phyloP scores from a whole-genome alignment of 768 basidiomycete species.

The Rossbeevera mucosa region DNA sequence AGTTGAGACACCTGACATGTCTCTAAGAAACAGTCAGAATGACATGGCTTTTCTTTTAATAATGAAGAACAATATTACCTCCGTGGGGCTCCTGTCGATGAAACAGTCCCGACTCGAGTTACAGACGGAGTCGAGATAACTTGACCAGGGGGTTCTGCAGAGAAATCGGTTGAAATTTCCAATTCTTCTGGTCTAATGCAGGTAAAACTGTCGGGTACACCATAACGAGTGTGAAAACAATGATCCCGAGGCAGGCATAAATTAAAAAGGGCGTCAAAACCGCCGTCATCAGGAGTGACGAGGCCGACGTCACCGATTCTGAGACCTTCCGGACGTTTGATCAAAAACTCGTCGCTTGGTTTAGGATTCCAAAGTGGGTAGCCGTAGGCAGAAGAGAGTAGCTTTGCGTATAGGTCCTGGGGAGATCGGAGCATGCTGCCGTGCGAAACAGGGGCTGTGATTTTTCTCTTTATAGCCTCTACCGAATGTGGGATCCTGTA shows the following conservation, averaged over 20 bases:
- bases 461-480: no score
- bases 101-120: neutral
- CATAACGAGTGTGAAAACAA: neutral
- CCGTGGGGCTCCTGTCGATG: no score
- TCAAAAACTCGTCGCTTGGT: neutral
- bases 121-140: neutral
- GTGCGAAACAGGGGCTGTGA: no score
- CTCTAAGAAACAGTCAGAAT: neutral
- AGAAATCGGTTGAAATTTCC: neutral
- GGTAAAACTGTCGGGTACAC: neutral
- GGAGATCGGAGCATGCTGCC: neutral
- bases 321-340: neutral
- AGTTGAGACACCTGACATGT: neutral
- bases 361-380: neutral
- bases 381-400: neutral
- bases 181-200: neutral
- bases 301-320: neutral
- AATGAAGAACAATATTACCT: neutral
- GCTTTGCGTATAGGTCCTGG: neutral
- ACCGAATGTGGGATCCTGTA: no score
- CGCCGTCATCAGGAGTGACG: neutral
- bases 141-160: neutral
- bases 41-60: neutral
- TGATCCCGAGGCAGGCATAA: neutral
- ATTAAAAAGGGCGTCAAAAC: neutral